Base-by-base conservation (phyloP, 805 yeast genomes). In the Starmerella sirachaensis region DNA sequence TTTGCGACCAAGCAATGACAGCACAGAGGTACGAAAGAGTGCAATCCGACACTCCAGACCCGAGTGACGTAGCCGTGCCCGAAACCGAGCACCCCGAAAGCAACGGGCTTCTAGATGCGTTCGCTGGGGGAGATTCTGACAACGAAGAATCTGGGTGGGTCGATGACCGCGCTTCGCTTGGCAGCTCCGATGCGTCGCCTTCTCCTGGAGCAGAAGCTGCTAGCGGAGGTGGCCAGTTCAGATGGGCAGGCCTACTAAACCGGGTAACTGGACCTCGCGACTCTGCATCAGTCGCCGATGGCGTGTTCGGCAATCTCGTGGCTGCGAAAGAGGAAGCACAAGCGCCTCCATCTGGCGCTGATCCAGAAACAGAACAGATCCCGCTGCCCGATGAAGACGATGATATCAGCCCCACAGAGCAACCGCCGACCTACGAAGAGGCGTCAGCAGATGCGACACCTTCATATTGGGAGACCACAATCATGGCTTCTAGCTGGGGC, bases 391-490 rank as follows among this genome's bases (percentile, higher is more conserved):
- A 35, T 25, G 41, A 33, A 13, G 48, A 43, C 18, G 55, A 47
- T 37, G 55, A 48, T n/a, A 44, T 39, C 6, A 41, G 49, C n/a
- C 52, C 54, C 53, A 58, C 63, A 9, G 86, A 78, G 42, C 64
- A 64, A 22, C 78, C 82, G 16, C 97, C 97, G 3, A 68, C 93
- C 0, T 91, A 91, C 60, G 95, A 83, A 40, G 97, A 86, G 55
- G 97, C 94, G 0, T 83, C 94, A 0, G 79, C 84, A 3, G 98
- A 91, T 56, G 72, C 91, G 12, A 75, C 93, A 0, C 98, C 98
- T 0, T 94, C 94, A 27, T 91, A 91, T 59, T 91, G 96, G 93
- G 98, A 91, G 58, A 74, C 86, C 6, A 73, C 91, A 0, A 74
- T 83, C 29, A 68, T 85, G 54, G 72, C 83, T 5, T 81, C 93